These are phyloP conservation scores for Orbilia quercus DNA, from an alignment of 2,329 filamentous ascomycete species.

Conservation along the genomic window DNA sequence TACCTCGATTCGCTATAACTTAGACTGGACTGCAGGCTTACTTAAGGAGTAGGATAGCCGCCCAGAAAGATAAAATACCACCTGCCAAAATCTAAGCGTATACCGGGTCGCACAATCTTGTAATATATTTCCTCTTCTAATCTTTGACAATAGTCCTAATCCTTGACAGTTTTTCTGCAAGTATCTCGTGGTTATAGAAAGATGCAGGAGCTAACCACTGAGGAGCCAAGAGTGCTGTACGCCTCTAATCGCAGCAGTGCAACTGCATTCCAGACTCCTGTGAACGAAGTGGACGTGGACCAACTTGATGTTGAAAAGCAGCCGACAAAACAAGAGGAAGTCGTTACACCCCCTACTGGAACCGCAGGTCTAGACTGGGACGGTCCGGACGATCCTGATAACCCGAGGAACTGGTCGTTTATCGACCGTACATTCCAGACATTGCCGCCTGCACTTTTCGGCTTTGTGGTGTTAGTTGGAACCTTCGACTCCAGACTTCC, in stretches of 20 bases:
- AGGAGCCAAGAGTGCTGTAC: slow-evolving; percentile 26
- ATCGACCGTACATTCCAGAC: slow-evolving; percentile 61
- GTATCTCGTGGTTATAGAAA: slow-evolving; percentile 27
- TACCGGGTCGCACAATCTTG: slow-evolving; percentile 20
- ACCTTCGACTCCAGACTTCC: neutral
- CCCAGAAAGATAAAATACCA: slow-evolving; percentile 6
- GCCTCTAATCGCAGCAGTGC: slow-evolving; percentile 31
- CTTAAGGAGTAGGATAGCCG: slow-evolving; percentile 38
- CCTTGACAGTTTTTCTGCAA: neutral
- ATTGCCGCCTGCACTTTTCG: slow-evolving; percentile 61
- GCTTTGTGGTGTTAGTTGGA: slow-evolving; percentile 62
- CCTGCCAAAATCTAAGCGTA: slow-evolving; percentile 5
- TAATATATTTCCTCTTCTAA: slow-evolving; percentile 5
- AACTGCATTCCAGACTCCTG: slow-evolving; percentile 3
- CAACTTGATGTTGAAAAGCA: slow-evolving; percentile 25
- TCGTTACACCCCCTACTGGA: neutral
- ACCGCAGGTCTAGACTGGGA: slow-evolving; percentile 61
- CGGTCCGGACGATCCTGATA: slow-evolving; percentile 62
- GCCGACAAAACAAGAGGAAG: slow-evolving; percentile 6
- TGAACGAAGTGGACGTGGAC: slow-evolving; percentile 26
- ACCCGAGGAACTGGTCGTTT: slow-evolving; percentile 63
- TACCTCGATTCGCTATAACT: slow-evolving; percentile 14
- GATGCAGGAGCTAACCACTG: slow-evolving; percentile 8
- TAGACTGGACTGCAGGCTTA: slow-evolving; percentile 16
- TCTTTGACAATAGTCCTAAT: neutral